phyloP scores from a whole-genome alignment of 1,139 yeast genomes.

The Taphrina deformans region DNA sequence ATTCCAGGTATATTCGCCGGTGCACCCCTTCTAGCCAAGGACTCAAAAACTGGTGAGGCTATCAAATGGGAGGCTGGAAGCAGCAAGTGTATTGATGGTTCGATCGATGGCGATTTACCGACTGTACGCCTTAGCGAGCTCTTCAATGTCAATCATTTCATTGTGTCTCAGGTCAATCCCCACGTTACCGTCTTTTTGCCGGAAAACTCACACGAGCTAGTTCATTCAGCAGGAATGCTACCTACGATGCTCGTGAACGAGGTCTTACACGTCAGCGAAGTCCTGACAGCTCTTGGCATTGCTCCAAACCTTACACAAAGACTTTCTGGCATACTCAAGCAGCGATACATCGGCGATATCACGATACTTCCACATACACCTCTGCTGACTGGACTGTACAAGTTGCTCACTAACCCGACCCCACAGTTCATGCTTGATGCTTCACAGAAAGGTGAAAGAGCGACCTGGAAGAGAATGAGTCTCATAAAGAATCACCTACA shows the following conservation, averaged over 20 bases:
- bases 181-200: slow-evolving; percentile 83
- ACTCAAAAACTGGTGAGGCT: slow-evolving; percentile 62
- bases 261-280: slow-evolving; percentile 70
- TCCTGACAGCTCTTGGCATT: slow-evolving; percentile 73
- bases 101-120: slow-evolving; percentile 92
- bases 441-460: slow-evolving; percentile 77
- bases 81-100: slow-evolving; percentile 87
- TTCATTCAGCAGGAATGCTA: slow-evolving; percentile 10
- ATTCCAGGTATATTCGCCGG: slow-evolving; percentile 90
- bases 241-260: slow-evolving; percentile 54
- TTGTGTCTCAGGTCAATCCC: slow-evolving; percentile 95
- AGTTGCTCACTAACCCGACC: slow-evolving; percentile 75
- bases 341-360: slow-evolving; percentile 88
- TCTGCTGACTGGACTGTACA: slow-evolving; percentile 56
- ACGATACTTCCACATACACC: slow-evolving; percentile 80
- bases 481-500: slow-evolving; percentile 25
- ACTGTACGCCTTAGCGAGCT: slow-evolving; percentile 84
- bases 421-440: slow-evolving; percentile 70
- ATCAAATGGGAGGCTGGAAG: slow-evolving; percentile 83
- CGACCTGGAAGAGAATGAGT: slow-evolving; percentile 61
- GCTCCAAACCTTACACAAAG: slow-evolving; percentile 72
- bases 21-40: slow-evolving; percentile 79
- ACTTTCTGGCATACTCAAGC: slow-evolving; percentile 71
- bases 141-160: slow-evolving; percentile 95
- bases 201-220: slow-evolving; percentile 22